Evolutionary conservation across 495 filamentous ascomycete genomes (phyloP), one percentile per base, ranked within the genome.

Genomic region (Aspergillus nanangensis): DNA sequence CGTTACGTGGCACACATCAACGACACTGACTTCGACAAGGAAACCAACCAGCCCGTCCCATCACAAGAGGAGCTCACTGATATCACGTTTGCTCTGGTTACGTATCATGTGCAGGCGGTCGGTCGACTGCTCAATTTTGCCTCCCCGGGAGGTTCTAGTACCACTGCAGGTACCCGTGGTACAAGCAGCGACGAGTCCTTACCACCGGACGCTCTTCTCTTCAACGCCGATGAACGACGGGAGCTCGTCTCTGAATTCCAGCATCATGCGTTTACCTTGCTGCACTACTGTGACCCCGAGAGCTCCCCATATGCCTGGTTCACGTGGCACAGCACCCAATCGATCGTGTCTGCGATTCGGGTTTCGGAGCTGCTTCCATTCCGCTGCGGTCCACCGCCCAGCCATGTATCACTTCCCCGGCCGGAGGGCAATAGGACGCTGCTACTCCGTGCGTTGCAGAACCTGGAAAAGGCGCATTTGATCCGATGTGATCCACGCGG

Each of bases 261-360:
- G 35, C 44, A 47, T 23, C 20, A 27, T 17, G 22, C 14, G 5
- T 25, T 47, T 17, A 21, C 17, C 21, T 25, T 39, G 34, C 34
- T 46, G 20, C 43, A 46, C 21, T 46, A 31, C 34, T 46, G 43
- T 25, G 43, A 46, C 32, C 43, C 43, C 19, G 34, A 46, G 13
- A n/a, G 33, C 13, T 46, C 43, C 20, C 20, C 18, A 38, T 47
- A 39, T 47, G 44, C 44, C 11, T 39, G 35, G 44, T 39, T 39
- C 35, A 39, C 23, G 8, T 39, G 35, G 34, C 44, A 47, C 24
- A 17, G 35, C 23, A 47, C 24, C 10, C 43, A 46, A 24, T 46
- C 23, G n/a, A 15, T 46, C 13, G 21, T 46, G 11, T 36, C 43
- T n/a, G 44, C 17, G 27, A 23, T 21, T 14, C 35, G 35, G 13